These are phyloP conservation scores for Trichoderma hamatum DNA, from an alignment of 2,329 filamentous ascomycete genomes.

Conservation along the genomic window DNA sequence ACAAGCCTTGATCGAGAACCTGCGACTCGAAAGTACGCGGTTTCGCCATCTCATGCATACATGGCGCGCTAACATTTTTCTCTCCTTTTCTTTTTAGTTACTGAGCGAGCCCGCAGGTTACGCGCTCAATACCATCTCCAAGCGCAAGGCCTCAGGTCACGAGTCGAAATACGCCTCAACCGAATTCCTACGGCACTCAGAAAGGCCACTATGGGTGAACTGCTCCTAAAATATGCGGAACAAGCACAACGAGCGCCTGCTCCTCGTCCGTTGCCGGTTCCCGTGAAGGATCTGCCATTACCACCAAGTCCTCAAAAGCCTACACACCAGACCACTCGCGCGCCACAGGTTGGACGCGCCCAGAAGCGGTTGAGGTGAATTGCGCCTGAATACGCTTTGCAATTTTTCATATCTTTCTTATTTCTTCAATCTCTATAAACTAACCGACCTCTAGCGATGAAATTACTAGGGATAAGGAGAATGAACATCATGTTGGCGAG, in stretches of 20 bases:
- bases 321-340: conserved; percentile 33
- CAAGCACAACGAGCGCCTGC: conserved; percentile 42
- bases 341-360: conserved; percentile 35
- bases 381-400: conserved; percentile 24
- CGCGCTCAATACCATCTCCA: conserved; percentile 88
- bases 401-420: background rate
- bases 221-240: conserved; percentile 59
- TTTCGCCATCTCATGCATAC: background rate
- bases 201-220: conserved; percentile 78
- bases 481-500: conserved; percentile 60
- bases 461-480: conserved; percentile 75
- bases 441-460: conserved; percentile 56
- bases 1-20: conserved; percentile 83
- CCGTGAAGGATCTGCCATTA: conserved; percentile 51
- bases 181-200: conserved; percentile 81
- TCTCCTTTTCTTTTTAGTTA: conserved; percentile 58
- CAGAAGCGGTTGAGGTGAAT: conserved; percentile 58
- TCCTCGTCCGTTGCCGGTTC: conserved; percentile 46
- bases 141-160: conserved; percentile 79
- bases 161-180: conserved; percentile 91
- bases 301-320: conserved; percentile 44
- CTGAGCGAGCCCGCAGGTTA: conserved; percentile 82
- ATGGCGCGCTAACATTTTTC: conserved; percentile 28
- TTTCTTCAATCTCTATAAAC: conserved; percentile 18
- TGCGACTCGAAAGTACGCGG: conserved; percentile 79